Percentiles rank a stretch among this genome's conserved stretches.
These are phyloP conservation scores for Rauvolfia tetraphylla DNA, from an alignment of 257 asterid species.

Conservation along the genomic window DNA sequence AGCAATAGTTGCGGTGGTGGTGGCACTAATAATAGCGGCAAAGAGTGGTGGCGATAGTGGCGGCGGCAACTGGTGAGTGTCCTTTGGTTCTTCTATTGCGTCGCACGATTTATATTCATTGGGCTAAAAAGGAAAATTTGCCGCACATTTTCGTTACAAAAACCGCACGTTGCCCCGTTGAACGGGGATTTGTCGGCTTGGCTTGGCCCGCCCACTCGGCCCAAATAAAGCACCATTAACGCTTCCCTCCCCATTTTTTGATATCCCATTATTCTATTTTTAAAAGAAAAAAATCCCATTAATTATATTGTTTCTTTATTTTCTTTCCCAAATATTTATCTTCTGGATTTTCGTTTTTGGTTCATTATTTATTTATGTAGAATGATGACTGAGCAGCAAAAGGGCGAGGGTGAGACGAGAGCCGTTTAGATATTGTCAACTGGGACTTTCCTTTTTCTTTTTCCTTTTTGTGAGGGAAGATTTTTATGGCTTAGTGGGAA, in stretches of 20 bases:
- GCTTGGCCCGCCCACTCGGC: constrained; percentile 19
- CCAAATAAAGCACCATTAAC: constrained; percentile 6
- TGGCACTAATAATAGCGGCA: constrained; percentile 14
- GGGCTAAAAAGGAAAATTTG: constrained; percentile 13
- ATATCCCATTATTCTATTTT: constrained; percentile 1
- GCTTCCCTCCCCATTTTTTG: not conserved
- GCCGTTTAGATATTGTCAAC: constrained; percentile 17
- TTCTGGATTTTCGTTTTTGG: not conserved
- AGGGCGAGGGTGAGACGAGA: not conserved
- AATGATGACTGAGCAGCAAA: not conserved
- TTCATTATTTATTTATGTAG: not conserved
- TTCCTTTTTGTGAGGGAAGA: not conserved
- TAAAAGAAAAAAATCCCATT: too few species aligned
- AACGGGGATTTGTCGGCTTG: constrained; percentile 31
- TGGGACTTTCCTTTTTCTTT: not conserved
- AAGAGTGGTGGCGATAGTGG: constrained; percentile 27
- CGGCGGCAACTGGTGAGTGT: constrained; percentile 15
- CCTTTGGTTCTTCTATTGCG: not conserved
- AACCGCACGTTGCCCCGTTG: constrained; percentile 28
- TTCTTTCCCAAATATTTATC: not conserved
- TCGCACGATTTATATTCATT: not conserved
- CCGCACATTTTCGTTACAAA: constrained; percentile 20
- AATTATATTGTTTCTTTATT: not conserved
- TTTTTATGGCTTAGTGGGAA: constrained; percentile 14
- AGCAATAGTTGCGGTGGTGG: not conserved